Evolutionary conservation across 2,329 filamentous ascomycete genomes (phyloP).

Genomic region (Domatiomyces catenatus): DNA sequence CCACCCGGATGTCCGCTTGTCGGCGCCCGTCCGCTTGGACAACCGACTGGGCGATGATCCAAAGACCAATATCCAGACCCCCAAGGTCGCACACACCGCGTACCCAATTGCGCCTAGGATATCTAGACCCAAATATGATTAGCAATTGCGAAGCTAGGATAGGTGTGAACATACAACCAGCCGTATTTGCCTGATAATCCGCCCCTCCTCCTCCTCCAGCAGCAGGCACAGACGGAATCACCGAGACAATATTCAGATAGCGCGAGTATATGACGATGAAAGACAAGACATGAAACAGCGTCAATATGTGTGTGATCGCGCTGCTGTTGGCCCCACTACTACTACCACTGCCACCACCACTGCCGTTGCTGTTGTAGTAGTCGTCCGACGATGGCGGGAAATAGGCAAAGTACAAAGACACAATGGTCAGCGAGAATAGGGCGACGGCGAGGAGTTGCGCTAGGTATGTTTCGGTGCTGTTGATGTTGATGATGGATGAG

Average conservation of each 20-base stretch:
- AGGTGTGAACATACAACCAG: neutral
- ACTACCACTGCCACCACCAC: slow-evolving; percentile 28
- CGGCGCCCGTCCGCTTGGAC: slow-evolving; percentile 47
- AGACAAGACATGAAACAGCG: slow-evolving; percentile 46
- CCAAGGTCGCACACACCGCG: slow-evolving; percentile 43
- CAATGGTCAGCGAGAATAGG: slow-evolving; percentile 40
- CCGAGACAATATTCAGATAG: slow-evolving; percentile 29
- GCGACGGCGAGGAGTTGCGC: slow-evolving; percentile 54
- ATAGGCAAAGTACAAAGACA: slow-evolving; percentile 42
- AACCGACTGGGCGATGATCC: slow-evolving; percentile 41
- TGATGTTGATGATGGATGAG: neutral
- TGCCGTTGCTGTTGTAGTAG: slow-evolving; percentile 26
- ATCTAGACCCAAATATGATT: slow-evolving; percentile 40
- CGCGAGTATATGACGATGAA: slow-evolving; percentile 55
- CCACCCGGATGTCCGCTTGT: slow-evolving; percentile 51
- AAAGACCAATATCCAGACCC: slow-evolving; percentile 49
- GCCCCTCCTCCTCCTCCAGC: neutral
- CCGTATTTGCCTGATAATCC: neutral
- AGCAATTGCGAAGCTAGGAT: neutral
- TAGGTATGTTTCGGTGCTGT: slow-evolving; percentile 48
- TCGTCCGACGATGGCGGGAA: slow-evolving; percentile 57
- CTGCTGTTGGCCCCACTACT: slow-evolving; percentile 43
- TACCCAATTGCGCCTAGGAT: slow-evolving; percentile 45
- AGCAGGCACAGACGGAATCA: neutral
- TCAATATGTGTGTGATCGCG: slow-evolving; percentile 51